Evolutionary conservation across 2,329 filamentous ascomycete species (phyloP).

Genomic region (Paraphoma sp.): DNA sequence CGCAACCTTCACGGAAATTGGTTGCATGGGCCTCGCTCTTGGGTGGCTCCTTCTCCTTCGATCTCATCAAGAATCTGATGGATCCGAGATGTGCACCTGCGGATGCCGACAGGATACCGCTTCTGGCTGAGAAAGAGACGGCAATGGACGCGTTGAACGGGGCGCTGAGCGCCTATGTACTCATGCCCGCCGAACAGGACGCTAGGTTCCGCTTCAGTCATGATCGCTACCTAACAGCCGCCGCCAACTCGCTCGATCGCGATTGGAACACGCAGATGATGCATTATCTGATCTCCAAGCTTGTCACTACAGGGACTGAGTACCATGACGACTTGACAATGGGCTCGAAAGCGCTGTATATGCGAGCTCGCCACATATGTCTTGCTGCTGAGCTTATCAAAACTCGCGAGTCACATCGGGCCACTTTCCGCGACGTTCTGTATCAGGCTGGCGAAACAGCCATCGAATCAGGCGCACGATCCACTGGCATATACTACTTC

Average conservation of each 20-base stretch:
- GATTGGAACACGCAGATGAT: slow-evolving; percentile 64
- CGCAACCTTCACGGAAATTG: slow-evolving; percentile 75
- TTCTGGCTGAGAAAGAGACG: slow-evolving; percentile 67
- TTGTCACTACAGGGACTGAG: slow-evolving; percentile 74
- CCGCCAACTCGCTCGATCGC: slow-evolving; percentile 65
- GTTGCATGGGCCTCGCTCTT: slow-evolving; percentile 86
- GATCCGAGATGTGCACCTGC: slow-evolving; percentile 66
- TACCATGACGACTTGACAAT: slow-evolving; percentile 62
- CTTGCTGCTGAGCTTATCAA: slow-evolving; percentile 79
- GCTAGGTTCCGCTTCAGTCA: slow-evolving; percentile 87
- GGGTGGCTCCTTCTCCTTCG: slow-evolving; percentile 84
- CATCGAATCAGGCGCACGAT: slow-evolving; percentile 80
- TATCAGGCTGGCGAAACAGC: slow-evolving; percentile 80
- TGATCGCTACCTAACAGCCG: slow-evolving; percentile 83
- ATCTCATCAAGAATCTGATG: slow-evolving; percentile 77
- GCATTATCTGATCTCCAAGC: slow-evolving; percentile 89
- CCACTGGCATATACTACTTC: slow-evolving; percentile 84
- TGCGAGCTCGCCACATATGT: slow-evolving; percentile 81
- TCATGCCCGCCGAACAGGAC: slow-evolving; percentile 82
- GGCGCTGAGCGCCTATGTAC: slow-evolving; percentile 78
- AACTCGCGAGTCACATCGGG: slow-evolving; percentile 64
- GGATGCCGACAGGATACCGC: slow-evolving; percentile 55
- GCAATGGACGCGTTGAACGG: slow-evolving; percentile 81
- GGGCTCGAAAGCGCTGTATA: slow-evolving; percentile 64
- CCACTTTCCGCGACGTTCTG: slow-evolving; percentile 75